phyloP scores from a whole-genome alignment of 805 yeast genomes.

The Hagleromyces aurorensis region DNA sequence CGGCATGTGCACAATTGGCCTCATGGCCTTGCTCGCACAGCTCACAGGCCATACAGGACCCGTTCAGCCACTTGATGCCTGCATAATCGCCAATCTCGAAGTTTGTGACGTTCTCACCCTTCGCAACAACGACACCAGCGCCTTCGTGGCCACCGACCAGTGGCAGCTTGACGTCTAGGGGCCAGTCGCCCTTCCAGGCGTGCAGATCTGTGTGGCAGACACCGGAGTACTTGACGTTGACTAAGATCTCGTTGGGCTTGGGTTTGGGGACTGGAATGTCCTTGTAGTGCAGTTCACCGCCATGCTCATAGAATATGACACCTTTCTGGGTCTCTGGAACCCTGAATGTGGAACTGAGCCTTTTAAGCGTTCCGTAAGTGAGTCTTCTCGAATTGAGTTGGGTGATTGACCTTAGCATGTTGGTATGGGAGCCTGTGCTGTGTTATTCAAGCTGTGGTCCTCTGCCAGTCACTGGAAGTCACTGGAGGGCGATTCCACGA shows the following conservation, averaged over 20 bases:
- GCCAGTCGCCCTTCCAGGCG: constrained; percentile 68
- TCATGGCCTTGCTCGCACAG: constrained; percentile 45
- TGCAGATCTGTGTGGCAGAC: constrained; percentile 61
- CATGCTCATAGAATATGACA: constrained; percentile 42
- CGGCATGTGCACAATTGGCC: constrained; percentile 45
- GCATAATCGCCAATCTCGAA: constrained; percentile 55
- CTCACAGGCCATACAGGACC: constrained; percentile 55
- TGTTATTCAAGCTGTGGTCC: too few species aligned
- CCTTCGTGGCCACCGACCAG: constrained; percentile 65
- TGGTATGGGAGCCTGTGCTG: not conserved
- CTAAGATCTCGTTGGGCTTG: constrained; percentile 46
- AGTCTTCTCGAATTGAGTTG: constrained; percentile 1
- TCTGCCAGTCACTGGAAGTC: too few species aligned
- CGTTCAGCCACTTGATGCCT: constrained; percentile 58
- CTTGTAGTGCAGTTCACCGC: constrained; percentile 41
- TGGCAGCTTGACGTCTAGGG: constrained; percentile 47
- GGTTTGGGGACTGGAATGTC: constrained; percentile 53
- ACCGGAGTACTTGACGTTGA: constrained; percentile 56
- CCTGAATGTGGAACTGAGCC: constrained; percentile 19
- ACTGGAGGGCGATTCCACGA: too few species aligned
- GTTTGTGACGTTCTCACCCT: constrained; percentile 47
- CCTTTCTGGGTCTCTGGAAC: constrained; percentile 47
- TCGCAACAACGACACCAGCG: constrained; percentile 55
- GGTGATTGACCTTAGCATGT: constrained; percentile 13
- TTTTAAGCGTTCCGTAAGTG: constrained; percentile 8